A percentile compares a stretch with the other conserved stretches of the same genome.
Conservation (phyloP, 306 rosid species). For the Carpinus fangiana region DNA sequence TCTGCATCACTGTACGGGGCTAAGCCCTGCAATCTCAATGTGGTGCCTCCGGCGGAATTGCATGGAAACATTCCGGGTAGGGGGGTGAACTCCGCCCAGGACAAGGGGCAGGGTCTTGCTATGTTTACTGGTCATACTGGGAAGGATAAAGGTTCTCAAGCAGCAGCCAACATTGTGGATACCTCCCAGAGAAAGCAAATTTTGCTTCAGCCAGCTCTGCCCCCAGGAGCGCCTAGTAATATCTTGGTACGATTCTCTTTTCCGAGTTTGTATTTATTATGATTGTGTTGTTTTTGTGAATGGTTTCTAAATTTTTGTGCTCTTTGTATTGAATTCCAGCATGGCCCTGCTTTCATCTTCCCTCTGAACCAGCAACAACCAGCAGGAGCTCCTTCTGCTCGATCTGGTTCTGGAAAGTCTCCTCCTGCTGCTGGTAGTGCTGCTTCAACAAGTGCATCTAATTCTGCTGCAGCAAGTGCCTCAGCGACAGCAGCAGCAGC, state of each 20-base stretch:
- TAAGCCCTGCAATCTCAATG: conserved; percentile 63
- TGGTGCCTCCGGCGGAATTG: conserved; percentile 59
- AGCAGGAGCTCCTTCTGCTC: conserved; percentile 67
- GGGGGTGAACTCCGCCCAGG: conserved; percentile 54
- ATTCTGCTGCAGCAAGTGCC: conserved; percentile 38
- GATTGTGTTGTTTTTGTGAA: neutral
- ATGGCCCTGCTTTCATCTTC: conserved; percentile 84
- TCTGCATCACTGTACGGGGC: conserved; percentile 74
- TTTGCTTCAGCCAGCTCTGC: conserved; percentile 75
- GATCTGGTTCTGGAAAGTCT: conserved; percentile 77
- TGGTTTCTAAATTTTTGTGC: neutral
- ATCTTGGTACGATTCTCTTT: conserved; percentile 55
- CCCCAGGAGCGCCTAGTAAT: conserved; percentile 85
- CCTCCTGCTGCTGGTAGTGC: conserved; percentile 53
- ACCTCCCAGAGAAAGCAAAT: conserved; percentile 75
- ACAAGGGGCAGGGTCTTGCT: conserved; percentile 66
- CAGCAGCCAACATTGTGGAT: conserved; percentile 53
- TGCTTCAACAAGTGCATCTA: conserved; percentile 42
- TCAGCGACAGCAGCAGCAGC: conserved; percentile 49
- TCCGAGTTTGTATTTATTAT: neutral
- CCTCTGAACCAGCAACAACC: conserved; percentile 93
- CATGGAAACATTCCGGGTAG: conserved; percentile 55
- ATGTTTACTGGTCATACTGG: conserved; percentile 62
- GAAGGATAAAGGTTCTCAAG: conserved; percentile 71
- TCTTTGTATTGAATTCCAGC: conserved; percentile 46